Conservation (phyloP, 352 stramenopile species). For the Phytopythium litorale region DNA sequence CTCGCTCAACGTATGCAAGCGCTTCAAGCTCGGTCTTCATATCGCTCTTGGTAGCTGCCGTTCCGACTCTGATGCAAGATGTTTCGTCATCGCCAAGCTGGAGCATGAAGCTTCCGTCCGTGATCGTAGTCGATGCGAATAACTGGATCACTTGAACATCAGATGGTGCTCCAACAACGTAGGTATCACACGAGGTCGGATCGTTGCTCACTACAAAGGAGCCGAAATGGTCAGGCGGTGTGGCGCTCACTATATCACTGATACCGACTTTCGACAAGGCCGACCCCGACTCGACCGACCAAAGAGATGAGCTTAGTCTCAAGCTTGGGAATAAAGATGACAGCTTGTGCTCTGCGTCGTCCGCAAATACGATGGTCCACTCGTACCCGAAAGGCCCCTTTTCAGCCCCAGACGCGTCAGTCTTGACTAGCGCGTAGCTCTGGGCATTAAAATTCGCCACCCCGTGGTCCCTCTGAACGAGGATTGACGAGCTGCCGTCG, state of each 20-base stretch:
- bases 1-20: conserved; percentile 39
- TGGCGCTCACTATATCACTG: conserved; percentile 16
- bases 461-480: conserved; percentile 35
- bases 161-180: conserved; percentile 55
- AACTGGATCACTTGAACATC: conserved; percentile 64
- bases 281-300: conserved; percentile 33
- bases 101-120: conserved; percentile 45
- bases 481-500: conserved; percentile 29
- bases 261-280: conserved; percentile 23
- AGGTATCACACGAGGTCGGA: conserved; percentile 47
- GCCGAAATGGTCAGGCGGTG: conserved; percentile 36
- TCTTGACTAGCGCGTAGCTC: conserved; percentile 23
- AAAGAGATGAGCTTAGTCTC: conserved; percentile 44
- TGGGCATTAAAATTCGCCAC: conserved; percentile 25
- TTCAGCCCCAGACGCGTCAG: conserved; percentile 36
- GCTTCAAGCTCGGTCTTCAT: conserved; percentile 34
- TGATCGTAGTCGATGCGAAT: conserved; percentile 63
- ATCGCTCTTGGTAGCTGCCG: conserved; percentile 15
- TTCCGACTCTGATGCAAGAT: conserved; percentile 47
- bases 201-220: conserved; percentile 60
- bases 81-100: conserved; percentile 49
- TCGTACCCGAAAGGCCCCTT: conserved; percentile 50
- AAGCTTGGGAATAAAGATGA: conserved; percentile 32
- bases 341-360: conserved; percentile 20
- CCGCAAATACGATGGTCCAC: conserved; percentile 66